Conservation (phyloP, 768 basidiomycete genomes). For the Boletus vermiculosoides region DNA sequence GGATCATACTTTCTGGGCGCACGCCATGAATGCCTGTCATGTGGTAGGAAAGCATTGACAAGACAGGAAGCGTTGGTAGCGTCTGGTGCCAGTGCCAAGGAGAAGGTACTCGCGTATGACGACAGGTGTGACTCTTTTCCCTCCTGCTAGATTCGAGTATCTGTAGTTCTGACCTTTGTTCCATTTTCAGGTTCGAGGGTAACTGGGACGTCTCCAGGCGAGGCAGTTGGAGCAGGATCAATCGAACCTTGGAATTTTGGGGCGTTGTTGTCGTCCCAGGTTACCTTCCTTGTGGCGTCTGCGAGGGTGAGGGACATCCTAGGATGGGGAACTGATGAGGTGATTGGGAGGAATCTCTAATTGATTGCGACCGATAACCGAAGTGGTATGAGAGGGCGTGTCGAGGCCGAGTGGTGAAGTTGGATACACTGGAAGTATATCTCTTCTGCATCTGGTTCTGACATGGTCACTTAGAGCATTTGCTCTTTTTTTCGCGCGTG, state of each 20-base stretch:
- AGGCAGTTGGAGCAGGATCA: not conserved
- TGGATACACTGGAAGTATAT: too few relatives aligned
- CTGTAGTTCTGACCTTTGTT: not conserved
- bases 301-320: slow-evolving; percentile 57
- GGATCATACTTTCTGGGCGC: too few relatives aligned
- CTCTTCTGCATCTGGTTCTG: too few relatives aligned
- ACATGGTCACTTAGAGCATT: too few relatives aligned
- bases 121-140: slow-evolving; percentile 23
- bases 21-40: slow-evolving; percentile 52
- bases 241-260: slow-evolving; percentile 44
- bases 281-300: not conserved
- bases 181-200: slow-evolving; percentile 1
- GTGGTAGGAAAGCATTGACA: slow-evolving; percentile 55
- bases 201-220: not conserved
- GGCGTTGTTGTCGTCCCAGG: slow-evolving; percentile 46
- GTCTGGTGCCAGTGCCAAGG: not conserved
- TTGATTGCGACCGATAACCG: too few relatives aligned
- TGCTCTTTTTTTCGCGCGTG: too few relatives aligned
- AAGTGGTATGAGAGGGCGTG: too few relatives aligned
- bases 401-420: too few relatives aligned
- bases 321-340: slow-evolving; percentile 51
- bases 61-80: slow-evolving; percentile 40
- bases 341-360: too few relatives aligned
- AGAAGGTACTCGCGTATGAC: not conserved
- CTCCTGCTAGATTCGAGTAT: not conserved